Percentiles rank a stretch among this genome's conserved stretches.
phyloP scores from a whole-genome alignment of 306 rosid species.

The Biancaea sappan region DNA sequence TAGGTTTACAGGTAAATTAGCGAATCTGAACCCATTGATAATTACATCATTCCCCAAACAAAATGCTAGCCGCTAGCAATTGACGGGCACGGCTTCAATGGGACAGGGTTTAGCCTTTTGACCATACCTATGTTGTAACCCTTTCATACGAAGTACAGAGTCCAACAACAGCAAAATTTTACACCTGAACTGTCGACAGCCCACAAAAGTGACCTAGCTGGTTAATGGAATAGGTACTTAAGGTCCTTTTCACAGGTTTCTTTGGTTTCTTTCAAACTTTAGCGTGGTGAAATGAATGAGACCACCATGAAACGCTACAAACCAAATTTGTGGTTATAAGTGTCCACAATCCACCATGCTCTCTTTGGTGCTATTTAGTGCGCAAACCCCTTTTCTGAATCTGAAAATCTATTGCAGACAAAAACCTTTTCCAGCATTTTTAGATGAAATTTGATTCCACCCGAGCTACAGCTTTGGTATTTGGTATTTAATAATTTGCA shows the following conservation, averaged over 20 bases:
- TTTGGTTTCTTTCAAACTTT: constrained; percentile 41
- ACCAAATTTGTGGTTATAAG: constrained; percentile 41
- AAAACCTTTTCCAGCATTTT: not conserved
- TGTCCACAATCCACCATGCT: constrained; percentile 31
- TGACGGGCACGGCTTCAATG: constrained; percentile 31
- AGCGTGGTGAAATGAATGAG: constrained; percentile 41
- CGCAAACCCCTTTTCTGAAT: constrained; percentile 4
- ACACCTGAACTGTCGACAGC: constrained; percentile 30
- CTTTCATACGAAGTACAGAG: constrained; percentile 21
- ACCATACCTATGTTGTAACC: constrained; percentile 26
- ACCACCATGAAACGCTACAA: constrained; percentile 39
- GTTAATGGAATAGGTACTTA: constrained; percentile 32
- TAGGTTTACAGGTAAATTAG: constrained; percentile 13
- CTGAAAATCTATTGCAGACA: not conserved
- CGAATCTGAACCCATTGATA: constrained; percentile 30
- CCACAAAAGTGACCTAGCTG: constrained; percentile 13
- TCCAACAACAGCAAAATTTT: constrained; percentile 29
- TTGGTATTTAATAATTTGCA: not conserved
- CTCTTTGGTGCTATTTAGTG: constrained; percentile 12
- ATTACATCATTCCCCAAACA: not conserved
- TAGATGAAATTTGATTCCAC: not conserved
- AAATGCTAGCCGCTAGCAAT: constrained; percentile 4
- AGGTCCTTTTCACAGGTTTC: constrained; percentile 20
- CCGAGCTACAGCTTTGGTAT: not conserved
- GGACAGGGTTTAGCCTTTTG: constrained; percentile 53